Conservation (phyloP, 164 flowering plant genomes). For the Magnolia kwangsiensis region DNA sequence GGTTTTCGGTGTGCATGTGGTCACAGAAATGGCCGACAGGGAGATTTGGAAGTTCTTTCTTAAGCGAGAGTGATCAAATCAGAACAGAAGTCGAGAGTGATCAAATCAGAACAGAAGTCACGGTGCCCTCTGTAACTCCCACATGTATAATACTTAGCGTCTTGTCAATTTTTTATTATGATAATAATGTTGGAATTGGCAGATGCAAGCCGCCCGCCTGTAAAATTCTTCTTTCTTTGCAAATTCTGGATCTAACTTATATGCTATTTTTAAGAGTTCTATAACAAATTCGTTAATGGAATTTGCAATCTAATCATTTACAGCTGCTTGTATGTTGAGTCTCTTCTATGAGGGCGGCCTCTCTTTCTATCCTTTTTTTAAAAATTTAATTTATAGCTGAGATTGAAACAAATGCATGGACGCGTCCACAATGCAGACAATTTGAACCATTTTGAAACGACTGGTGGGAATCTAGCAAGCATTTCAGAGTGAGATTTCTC, state of each 20-base stretch:
- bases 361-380: too few relatives aligned
- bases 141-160: neutral
- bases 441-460: too few relatives aligned
- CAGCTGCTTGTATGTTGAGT: neutral
- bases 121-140: neutral
- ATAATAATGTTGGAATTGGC: neutral
- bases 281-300: neutral
- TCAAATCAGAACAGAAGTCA: neutral
- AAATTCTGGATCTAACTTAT: neutral
- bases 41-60: constrained; percentile 85
- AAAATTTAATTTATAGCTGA: too few relatives aligned
- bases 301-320: neutral
- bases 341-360: neutral
- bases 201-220: neutral
- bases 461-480: too few relatives aligned
- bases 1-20: constrained; percentile 65
- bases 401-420: too few relatives aligned
- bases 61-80: constrained; percentile 28
- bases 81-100: too few relatives aligned
- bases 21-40: constrained; percentile 66
- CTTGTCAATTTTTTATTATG: constrained; percentile 6
- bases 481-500: too few relatives aligned
- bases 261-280: neutral
- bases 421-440: too few relatives aligned
- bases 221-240: neutral